These are phyloP conservation scores for Botryotinia convoluta DNA, from an alignment of 2,329 filamentous ascomycete genomes.

Conservation along the genomic window DNA sequence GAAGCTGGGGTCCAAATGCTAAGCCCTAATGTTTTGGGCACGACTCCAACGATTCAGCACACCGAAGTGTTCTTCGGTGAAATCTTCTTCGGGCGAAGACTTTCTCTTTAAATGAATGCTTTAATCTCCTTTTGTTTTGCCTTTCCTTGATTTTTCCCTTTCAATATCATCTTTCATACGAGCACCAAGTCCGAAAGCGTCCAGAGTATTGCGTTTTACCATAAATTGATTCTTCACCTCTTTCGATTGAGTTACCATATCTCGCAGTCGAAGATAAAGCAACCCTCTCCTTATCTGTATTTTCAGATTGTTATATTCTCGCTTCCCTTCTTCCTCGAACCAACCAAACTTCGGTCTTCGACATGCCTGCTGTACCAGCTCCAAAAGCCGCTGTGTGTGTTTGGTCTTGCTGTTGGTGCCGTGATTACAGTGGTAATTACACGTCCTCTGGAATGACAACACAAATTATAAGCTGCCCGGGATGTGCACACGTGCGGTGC, in stretches of 20 bases:
- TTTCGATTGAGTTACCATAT: neutral
- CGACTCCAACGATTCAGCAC: neutral
- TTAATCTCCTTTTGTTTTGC: neutral
- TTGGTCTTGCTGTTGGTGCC: constrained; percentile 16
- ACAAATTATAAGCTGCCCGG: neutral
- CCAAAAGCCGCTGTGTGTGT: neutral
- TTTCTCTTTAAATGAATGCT: neutral
- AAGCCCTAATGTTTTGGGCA: neutral
- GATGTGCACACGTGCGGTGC: neutral
- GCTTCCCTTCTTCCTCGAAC: neutral
- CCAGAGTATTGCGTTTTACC: neutral
- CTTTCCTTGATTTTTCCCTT: neutral
- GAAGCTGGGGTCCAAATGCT: neutral
- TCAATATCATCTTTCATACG: neutral
- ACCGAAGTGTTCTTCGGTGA: constrained; percentile 3
- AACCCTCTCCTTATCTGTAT: neutral
- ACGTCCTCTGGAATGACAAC: constrained; percentile 16
- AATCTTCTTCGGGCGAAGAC: neutral
- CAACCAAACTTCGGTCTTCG: neutral
- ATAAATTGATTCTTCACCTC: neutral
- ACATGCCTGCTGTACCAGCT: constrained; percentile 9
- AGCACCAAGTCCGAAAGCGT: neutral
- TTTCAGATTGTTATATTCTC: neutral
- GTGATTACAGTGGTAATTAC: neutral
- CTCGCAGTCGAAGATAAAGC: constrained; percentile 5